Evolutionary conservation across 495 filamentous ascomycete genomes (phyloP).

Genomic region (Penicillium cataractarum): DNA sequence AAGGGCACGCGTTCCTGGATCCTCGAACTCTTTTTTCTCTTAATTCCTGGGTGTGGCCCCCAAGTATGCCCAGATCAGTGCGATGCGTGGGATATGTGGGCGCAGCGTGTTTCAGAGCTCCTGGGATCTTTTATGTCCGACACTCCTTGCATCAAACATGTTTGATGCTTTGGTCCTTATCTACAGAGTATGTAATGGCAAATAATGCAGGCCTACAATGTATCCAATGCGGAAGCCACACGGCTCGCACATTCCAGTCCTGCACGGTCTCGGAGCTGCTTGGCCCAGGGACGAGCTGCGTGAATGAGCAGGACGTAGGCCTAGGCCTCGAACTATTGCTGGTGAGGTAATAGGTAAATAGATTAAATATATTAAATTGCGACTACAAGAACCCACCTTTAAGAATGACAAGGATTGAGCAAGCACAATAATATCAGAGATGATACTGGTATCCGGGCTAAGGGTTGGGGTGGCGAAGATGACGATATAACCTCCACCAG

Average conservation of each 20-base stretch:
- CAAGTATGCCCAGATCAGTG: background rate
- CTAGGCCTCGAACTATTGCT: background rate
- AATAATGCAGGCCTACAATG: conserved; percentile 6
- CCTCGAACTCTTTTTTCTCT: conserved; percentile 7
- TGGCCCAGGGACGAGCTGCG: background rate
- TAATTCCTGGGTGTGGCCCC: background rate
- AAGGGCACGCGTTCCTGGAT: conserved; percentile 6
- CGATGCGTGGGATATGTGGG: background rate
- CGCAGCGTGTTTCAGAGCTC: background rate
- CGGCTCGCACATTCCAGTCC: conserved; percentile 12
- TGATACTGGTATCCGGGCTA: background rate
- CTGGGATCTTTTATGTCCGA: conserved; percentile 3
- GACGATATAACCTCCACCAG: conserved; percentile 14
- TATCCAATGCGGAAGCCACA: conserved; percentile 9
- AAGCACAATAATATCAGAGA: background rate
- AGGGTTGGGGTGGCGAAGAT: conserved; percentile 8
- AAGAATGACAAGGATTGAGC: background rate
- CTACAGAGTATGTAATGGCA: no score
- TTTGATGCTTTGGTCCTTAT: conserved; percentile 7
- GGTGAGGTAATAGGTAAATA: background rate
- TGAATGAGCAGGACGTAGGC: background rate
- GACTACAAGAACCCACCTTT: background rate
- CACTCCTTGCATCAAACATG: conserved; percentile 17
- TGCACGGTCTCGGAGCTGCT: conserved; percentile 6
- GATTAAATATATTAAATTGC: background rate